Evolutionary conservation across 2,329 filamentous ascomycete species (phyloP).

Genomic region (Sporothrix brasiliensis): DNA sequence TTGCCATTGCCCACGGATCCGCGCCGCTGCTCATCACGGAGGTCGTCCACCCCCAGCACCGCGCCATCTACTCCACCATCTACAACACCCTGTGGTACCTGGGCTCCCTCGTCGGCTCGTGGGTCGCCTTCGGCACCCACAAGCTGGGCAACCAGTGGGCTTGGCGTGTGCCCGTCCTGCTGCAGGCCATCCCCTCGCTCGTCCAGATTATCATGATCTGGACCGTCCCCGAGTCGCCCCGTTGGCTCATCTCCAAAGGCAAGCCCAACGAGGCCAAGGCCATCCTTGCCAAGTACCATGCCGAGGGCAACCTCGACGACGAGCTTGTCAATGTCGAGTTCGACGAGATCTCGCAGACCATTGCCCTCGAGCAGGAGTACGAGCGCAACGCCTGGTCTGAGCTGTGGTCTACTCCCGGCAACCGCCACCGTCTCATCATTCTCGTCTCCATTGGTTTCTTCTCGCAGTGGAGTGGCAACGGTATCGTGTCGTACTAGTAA

Average conservation of each 20-base stretch:
- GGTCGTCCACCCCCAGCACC: slow-evolving; percentile 34
- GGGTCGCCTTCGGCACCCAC: slow-evolving; percentile 35
- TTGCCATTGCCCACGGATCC: slow-evolving; percentile 35
- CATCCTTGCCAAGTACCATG: slow-evolving; percentile 35
- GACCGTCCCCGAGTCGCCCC: slow-evolving; percentile 39
- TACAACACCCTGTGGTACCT: slow-evolving; percentile 42
- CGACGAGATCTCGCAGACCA: slow-evolving; percentile 34
- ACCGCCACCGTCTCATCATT: slow-evolving; percentile 36
- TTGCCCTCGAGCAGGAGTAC: slow-evolving; percentile 34
- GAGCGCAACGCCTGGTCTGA: slow-evolving; percentile 30
- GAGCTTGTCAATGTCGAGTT: slow-evolving; percentile 35
- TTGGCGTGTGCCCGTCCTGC: slow-evolving; percentile 35
- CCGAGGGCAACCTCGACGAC: slow-evolving; percentile 32
- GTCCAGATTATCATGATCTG: slow-evolving; percentile 35
- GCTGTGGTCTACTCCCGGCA: slow-evolving; percentile 34
- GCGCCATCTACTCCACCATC: slow-evolving; percentile 33
- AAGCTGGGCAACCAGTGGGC: slow-evolving; percentile 33
- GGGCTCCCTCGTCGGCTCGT: slow-evolving; percentile 39
- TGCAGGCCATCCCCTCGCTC: slow-evolving; percentile 35
- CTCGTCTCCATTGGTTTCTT: slow-evolving; percentile 34
- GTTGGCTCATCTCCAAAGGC: slow-evolving; percentile 40
- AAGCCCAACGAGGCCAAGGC: slow-evolving; percentile 31
- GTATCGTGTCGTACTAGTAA: slow-evolving; percentile 34
- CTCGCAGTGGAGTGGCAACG: slow-evolving; percentile 36
- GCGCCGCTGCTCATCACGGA: slow-evolving; percentile 34